Base-by-base conservation (phyloP, 257 asterid species). In the Leptodermis oblonga region DNA sequence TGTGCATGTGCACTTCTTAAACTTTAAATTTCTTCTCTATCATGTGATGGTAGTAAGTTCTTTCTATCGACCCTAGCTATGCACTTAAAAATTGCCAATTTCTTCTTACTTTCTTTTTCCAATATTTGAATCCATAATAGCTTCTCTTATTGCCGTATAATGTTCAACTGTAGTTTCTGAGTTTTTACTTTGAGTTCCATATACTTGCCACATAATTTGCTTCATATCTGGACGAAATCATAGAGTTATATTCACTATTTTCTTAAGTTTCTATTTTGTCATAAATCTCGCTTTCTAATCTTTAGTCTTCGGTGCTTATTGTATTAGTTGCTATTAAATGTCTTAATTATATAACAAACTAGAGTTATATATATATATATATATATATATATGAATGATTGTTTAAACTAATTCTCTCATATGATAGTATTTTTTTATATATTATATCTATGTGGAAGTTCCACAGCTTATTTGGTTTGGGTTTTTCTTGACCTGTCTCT, bases 401-500 rank as follows among this genome's bases (percentile, higher is more conserved):
- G 6, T 13, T 39, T 39, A 39, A n/a, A n/a, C n/a, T n/a, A n/a
- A n/a, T n/a, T n/a, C n/a, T n/a, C n/a, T n/a, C n/a, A n/a, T n/a
- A n/a, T n/a, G n/a, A n/a, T n/a, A n/a, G 9, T 39, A 39, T 39
- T 4, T 39, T 39, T 39, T 39, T 39, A 39, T 39, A 39, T 39
- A 39, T 39, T 59, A 59, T 59, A 59, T 37, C 23, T 2, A 30
- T 63, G 30, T 25, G 23, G 33, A 41, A 42, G 25, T 43, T 62
- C 26, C 23, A 45, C 4, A 14, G 10, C 17, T 48, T 8, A 15
- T 18, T 56, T 33, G 18, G 43, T 60, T 28, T 60, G 28, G 39
- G 34, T 13, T 68, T 82, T 77, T 84, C 90, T 89, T 92, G 84
- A 92, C 95, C 28, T 73, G 34, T 65, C 74, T 78, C 62, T 73